Conservation (phyloP, 2,329 filamentous ascomycete genomes). For the Nigrospora osmanthi region DNA sequence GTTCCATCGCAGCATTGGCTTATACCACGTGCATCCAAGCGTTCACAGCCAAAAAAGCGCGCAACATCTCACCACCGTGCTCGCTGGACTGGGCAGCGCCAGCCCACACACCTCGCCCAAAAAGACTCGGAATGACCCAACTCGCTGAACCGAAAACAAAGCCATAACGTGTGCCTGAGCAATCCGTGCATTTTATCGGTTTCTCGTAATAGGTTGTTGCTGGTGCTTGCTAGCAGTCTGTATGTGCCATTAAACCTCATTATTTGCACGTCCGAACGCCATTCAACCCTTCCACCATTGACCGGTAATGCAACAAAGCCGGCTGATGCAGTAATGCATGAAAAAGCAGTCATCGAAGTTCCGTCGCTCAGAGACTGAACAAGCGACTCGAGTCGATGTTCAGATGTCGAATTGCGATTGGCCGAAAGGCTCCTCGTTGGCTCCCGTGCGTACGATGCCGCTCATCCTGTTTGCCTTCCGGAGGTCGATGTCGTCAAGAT, state of each 20-base stretch:
- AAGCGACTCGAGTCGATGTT: constrained; percentile 10
- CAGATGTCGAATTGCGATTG: constrained; percentile 57
- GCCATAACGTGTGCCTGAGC: background rate
- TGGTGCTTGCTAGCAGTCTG: constrained; percentile 3
- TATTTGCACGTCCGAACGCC: constrained; percentile 3
- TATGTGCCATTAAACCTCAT: constrained; percentile 2
- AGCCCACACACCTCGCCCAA: too few relatives aligned
- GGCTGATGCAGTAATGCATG: constrained; percentile 1
- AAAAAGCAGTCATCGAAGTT: background rate
- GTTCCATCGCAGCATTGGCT: too few relatives aligned
- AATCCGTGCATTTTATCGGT: background rate
- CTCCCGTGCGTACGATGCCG: constrained; percentile 49
- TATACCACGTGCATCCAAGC: too few relatives aligned
- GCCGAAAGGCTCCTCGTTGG: constrained; percentile 56
- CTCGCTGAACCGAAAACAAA: too few relatives aligned
- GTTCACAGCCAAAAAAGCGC: too few relatives aligned
- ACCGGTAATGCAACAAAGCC: constrained; percentile 2
- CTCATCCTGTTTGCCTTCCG: constrained; percentile 54
- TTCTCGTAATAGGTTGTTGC: background rate
- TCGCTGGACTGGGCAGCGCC: too few relatives aligned
- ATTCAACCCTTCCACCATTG: constrained; percentile 1
- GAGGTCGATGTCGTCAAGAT: constrained; percentile 45
- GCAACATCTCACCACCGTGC: too few relatives aligned
- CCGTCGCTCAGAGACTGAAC: background rate
- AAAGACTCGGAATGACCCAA: too few relatives aligned